Evolutionary conservation across 495 filamentous ascomycete species (phyloP), one percentile per base, ranked within the genome.

Genomic region (Daldinia vernicosa): DNA sequence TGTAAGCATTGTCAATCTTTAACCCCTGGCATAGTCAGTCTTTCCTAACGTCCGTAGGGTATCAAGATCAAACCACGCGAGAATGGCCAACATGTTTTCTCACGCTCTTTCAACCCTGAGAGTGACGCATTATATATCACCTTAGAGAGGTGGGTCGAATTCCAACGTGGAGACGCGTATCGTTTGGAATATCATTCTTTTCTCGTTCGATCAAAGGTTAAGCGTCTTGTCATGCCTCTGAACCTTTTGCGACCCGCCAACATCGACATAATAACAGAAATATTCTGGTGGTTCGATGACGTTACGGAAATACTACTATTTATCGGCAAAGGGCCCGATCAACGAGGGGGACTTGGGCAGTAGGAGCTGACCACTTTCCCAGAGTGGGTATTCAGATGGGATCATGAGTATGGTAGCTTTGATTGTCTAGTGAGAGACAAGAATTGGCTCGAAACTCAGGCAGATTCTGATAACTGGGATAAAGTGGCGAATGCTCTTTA

Each of bases 71-170:
- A 52, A n/a, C 17, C 12, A 0, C 1, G 8, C 11, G 3, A 7
- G 4, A 15, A 64, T 8, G 19, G 37, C n/a, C 32, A 33, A 1
- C 19, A 26, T 26, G 15, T 43, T 9, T 56, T 56, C 11, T 2
- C 32, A 6, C 52, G 52, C 9, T 35, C 61, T 3, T 64, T 64
- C 24, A 27, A 64, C 27, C 51, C 50, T 1, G 1, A 6, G 4
- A 51, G 11, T 7, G 61, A 64, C 24, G 61, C 17, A 4, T 30
- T 64, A 14, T 64, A 33, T 27, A 27, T 64, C 1, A 27, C n/a
- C 0, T 8, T 6, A 7, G 27, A 47, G 0, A 40, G 19, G 11
- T 64, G 35, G 37, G 6, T 3, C 0, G 35, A 47, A 4, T 56
- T 56, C 24, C 5, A 17, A 37, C 8, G 9, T 3, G 50, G 32